Evolutionary conservation across 306 rosid genomes (phyloP).

Genomic region (Cucurbita maxima): DNA sequence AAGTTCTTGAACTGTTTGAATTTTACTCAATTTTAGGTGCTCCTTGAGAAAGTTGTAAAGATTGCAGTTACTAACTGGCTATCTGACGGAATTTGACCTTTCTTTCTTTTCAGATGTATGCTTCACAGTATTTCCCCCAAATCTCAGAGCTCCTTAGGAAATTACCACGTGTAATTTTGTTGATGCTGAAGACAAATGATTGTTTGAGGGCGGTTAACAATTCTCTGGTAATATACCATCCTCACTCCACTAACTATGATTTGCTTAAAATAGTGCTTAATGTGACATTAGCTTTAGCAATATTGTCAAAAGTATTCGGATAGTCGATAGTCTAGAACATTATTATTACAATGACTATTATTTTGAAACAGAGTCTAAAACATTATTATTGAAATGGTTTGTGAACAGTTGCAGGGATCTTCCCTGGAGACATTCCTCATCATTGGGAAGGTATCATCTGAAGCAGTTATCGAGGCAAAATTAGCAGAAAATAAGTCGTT

Average conservation of each 20-base stretch:
- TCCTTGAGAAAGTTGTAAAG: neutral
- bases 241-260: neutral
- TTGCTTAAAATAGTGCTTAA: neutral
- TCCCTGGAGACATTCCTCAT: slow-evolving; percentile 68
- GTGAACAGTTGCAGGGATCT: slow-evolving; percentile 69
- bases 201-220: slow-evolving; percentile 86
- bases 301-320: neutral
- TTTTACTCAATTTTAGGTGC: too few species aligned
- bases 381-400: slow-evolving; percentile 2
- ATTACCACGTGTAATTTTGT: slow-evolving; percentile 79
- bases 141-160: slow-evolving; percentile 87
- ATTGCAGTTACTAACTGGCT: neutral
- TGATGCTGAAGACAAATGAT: slow-evolving; percentile 97
- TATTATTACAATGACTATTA: neutral
- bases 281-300: neutral
- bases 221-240: slow-evolving; percentile 39
- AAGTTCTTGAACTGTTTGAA: neutral
- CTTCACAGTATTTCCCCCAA: slow-evolving; percentile 77
- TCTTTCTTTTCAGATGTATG: slow-evolving; percentile 61
- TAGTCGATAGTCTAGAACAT: neutral
- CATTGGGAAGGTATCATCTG: slow-evolving; percentile 77
- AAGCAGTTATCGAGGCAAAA: slow-evolving; percentile 70
- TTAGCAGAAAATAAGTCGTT: slow-evolving; percentile 43
- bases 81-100: neutral
- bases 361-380: neutral